A percentile compares a stretch with the other conserved stretches of the same genome.
Evolutionary conservation across 2,329 filamentous ascomycete genomes (phyloP).

Genomic region (Hypoxylon sp.): DNA sequence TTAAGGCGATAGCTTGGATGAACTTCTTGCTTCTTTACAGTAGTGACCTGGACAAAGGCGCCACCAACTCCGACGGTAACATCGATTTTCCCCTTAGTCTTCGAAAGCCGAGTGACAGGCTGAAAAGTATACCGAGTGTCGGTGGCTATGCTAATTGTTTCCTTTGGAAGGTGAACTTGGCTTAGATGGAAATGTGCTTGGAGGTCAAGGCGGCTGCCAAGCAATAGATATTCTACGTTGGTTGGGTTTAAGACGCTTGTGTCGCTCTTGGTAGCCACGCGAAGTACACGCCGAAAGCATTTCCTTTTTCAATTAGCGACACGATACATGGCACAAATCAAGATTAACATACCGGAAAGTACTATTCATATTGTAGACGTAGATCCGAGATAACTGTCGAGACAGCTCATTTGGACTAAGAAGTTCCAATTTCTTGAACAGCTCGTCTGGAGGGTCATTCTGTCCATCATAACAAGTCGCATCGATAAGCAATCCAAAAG

Average conservation of each 20-base stretch:
- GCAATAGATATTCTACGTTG: slow-evolving; percentile 76
- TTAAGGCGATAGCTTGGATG: slow-evolving; percentile 73
- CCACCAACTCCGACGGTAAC: slow-evolving; percentile 78
- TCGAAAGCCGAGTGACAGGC: slow-evolving; percentile 75
- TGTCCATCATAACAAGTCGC: slow-evolving; percentile 79
- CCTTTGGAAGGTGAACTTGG: slow-evolving; percentile 76
- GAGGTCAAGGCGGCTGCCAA: slow-evolving; percentile 76
- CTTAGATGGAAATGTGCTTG: slow-evolving; percentile 77
- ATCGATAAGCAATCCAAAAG: slow-evolving; percentile 77
- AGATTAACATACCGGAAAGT: slow-evolving; percentile 68
- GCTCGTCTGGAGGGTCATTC: slow-evolving; percentile 75
- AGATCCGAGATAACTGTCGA: slow-evolving; percentile 72
- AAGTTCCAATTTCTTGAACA: slow-evolving; percentile 74
- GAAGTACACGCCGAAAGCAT: slow-evolving; percentile 75
- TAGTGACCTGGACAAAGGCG: slow-evolving; percentile 79
- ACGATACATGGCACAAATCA: slow-evolving; percentile 3
- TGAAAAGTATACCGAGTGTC: slow-evolving; percentile 77
- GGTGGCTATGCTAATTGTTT: slow-evolving; percentile 77
- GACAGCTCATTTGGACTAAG: slow-evolving; percentile 74
- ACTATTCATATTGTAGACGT: slow-evolving; percentile 82
- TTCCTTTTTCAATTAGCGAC: slow-evolving; percentile 60
- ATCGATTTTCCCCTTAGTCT: slow-evolving; percentile 79
- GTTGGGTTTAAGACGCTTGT: slow-evolving; percentile 73
- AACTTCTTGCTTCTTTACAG: slow-evolving; percentile 77
- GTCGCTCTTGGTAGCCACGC: slow-evolving; percentile 74